These are phyloP conservation scores for Jaltomata sinuosa DNA, from an alignment of 257 asterid genomes.

Conservation along the genomic window DNA sequence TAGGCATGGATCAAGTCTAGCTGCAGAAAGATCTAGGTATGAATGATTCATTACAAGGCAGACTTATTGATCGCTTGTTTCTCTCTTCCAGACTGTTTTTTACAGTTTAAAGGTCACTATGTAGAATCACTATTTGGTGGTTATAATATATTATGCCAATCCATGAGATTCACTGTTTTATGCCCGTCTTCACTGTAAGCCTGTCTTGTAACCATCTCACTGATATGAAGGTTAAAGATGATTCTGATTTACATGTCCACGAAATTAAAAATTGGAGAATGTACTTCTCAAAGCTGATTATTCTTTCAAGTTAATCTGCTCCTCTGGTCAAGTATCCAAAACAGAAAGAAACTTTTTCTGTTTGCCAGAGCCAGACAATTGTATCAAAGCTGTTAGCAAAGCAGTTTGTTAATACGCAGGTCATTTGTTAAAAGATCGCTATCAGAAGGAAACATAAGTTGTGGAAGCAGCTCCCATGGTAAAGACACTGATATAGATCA, in stretches of 20 bases:
- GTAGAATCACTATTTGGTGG: background rate
- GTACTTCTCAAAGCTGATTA: background rate
- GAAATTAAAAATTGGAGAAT: background rate
- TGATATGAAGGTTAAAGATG: background rate
- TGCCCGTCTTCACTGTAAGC: background rate
- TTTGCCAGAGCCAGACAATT: background rate
- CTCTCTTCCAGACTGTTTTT: background rate
- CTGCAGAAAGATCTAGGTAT: slow-evolving; percentile 52
- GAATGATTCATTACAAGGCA: background rate
- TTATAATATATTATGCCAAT: background rate
- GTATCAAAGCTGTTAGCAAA: slow-evolving; percentile 4
- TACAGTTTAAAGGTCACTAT: background rate
- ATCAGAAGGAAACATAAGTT: slow-evolving; percentile 82
- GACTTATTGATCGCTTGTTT: background rate
- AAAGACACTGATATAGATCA: slow-evolving; percentile 36
- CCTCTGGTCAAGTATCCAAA: background rate
- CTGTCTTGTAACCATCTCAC: background rate
- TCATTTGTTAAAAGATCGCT: slow-evolving; percentile 63
- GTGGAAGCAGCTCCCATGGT: slow-evolving; percentile 38
- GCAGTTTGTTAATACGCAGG: slow-evolving; percentile 31
- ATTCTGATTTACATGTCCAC: background rate
- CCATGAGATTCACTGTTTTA: background rate
- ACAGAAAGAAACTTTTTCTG: background rate
- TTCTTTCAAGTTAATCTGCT: background rate
- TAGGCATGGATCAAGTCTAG: slow-evolving; percentile 30